phyloP scores from a whole-genome alignment of 352 stramenopile genomes.

The Globisporangium apiculatum region DNA sequence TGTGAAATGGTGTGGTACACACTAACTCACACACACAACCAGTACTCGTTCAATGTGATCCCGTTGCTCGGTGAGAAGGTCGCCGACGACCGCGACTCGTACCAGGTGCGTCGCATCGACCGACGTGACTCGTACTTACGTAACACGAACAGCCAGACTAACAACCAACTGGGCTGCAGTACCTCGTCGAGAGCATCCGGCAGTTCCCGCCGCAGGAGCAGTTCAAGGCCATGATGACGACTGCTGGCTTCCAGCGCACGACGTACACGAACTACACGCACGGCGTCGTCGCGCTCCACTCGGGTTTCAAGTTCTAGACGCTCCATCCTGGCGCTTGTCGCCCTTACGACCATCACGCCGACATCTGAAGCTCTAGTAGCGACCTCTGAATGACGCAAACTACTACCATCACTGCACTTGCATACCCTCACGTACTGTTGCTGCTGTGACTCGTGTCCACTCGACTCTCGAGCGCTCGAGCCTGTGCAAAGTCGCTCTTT shows the following conservation, averaged over 20 bases:
- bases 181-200: constrained; percentile 99
- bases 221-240: constrained; percentile 92
- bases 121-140: neutral
- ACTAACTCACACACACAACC: neutral
- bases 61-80: constrained; percentile 93
- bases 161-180: constrained; percentile 38
- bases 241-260: constrained; percentile 91
- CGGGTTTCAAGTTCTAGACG: constrained; percentile 91
- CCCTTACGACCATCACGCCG: too few relatives aligned
- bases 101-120: constrained; percentile 70
- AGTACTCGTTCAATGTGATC: constrained; percentile 99
- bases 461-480: constrained; percentile 5
- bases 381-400: neutral
- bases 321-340: neutral
- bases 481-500: constrained; percentile 31
- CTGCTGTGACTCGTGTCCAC: neutral
- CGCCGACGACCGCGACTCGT: constrained; percentile 93
- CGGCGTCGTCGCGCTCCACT: constrained; percentile 96
- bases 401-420: neutral
- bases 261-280: constrained; percentile 96
- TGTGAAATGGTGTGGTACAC: neutral
- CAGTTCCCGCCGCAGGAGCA: constrained; percentile 97
- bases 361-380: too few relatives aligned
- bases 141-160: neutral
- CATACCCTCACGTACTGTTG: neutral